Evolutionary conservation across 495 filamentous ascomycete species (phyloP).

Genomic region (Penicillium ochrochloron): DNA sequence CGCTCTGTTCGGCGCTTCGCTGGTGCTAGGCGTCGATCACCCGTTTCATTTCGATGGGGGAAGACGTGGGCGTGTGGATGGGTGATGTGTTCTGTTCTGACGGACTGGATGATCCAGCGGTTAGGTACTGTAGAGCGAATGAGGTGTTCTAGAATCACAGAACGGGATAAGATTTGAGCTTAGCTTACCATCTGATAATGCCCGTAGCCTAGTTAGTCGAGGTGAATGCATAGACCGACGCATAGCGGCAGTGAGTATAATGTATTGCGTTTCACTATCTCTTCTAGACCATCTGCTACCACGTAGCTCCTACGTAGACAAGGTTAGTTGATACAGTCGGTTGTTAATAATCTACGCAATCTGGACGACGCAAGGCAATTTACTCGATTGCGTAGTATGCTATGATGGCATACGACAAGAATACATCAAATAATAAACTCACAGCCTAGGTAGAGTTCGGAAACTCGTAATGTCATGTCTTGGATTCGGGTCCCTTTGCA

Average conservation of each 20-base stretch:
- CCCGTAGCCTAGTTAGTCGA: no score
- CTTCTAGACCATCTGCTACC: not conserved
- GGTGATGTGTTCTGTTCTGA: no score
- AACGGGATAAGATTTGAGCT: no score
- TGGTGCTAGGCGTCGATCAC: conserved; percentile 26
- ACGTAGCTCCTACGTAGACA: not conserved
- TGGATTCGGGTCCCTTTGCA: not conserved
- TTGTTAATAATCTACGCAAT: not conserved
- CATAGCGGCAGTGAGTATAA: no score
- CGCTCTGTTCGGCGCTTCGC: not conserved
- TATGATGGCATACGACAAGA: not conserved
- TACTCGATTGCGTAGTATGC: conserved; percentile 9
- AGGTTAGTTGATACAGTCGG: not conserved
- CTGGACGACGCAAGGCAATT: conserved; percentile 7
- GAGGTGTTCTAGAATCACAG: no score
- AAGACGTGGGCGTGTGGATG: not conserved
- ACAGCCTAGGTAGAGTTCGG: not conserved
- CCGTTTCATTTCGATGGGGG: conserved; percentile 28
- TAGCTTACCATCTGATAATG: no score
- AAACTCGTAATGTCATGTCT: not conserved
- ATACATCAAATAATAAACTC: not conserved
- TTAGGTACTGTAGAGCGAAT: no score
- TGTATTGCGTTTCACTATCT: not conserved
- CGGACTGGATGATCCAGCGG: no score
- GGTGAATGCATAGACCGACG: no score